These are phyloP conservation scores for Sugiyamaella mastotermitis DNA, from an alignment of 805 yeast species.

Conservation along the genomic window DNA sequence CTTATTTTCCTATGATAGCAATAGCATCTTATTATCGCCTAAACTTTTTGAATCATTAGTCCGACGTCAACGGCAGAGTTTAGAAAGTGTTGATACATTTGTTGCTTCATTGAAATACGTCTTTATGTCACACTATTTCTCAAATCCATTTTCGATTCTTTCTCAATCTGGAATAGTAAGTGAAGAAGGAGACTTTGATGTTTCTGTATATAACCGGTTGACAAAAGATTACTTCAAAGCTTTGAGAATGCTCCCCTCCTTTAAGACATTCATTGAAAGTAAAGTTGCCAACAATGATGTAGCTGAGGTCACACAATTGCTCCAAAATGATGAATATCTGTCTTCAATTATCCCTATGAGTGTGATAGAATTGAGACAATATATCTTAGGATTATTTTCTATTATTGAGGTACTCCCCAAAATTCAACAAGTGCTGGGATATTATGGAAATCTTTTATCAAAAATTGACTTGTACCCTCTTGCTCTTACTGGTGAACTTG, in stretches of 20 bases:
- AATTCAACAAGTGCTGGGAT: background rate
- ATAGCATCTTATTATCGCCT: constrained; percentile 21
- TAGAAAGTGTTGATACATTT: constrained; percentile 23
- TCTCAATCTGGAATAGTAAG: constrained; percentile 4
- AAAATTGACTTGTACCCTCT: constrained; percentile 1
- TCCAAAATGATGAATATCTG: constrained; percentile 22
- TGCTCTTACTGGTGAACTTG: background rate
- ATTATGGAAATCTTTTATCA: background rate
- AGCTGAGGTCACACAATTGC: constrained; percentile 13
- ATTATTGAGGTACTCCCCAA: constrained; percentile 3
- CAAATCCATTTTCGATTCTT: constrained; percentile 31
- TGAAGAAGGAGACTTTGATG: constrained; percentile 1
- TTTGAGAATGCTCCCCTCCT: constrained; percentile 34
- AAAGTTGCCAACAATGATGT: constrained; percentile 10
- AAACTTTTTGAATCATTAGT: constrained; percentile 17
- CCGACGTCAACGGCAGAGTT: constrained; percentile 18
- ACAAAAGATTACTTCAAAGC: constrained; percentile 22
- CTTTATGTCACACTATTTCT: constrained; percentile 31
- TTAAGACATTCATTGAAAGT: constrained; percentile 23
- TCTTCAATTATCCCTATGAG: constrained; percentile 17
- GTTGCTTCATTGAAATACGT: constrained; percentile 26
- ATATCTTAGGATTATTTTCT: constrained; percentile 5
- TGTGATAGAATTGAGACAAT: constrained; percentile 14
- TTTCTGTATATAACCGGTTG: constrained; percentile 1
- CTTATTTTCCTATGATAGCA: constrained; percentile 12